Base-by-base conservation (phyloP, 208 protist genomes). In the Leishmania major region DNA sequence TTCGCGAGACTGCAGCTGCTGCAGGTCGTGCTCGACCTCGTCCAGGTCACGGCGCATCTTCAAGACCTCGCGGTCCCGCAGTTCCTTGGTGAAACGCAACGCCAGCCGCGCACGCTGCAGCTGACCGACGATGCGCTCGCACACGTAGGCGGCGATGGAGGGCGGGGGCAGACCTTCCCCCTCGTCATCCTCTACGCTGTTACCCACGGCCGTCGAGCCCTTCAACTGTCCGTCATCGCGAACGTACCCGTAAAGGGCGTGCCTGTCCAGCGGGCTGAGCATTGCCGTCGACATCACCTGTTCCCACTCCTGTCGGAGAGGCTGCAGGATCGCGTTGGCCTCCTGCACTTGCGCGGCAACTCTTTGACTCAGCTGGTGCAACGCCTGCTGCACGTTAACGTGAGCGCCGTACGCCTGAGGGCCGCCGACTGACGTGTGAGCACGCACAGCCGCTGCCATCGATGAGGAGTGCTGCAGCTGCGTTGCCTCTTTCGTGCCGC, bases 11-110 rank as follows among this genome's bases (percentile, higher is more conserved):
- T 92, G 83, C 62, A 84, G 66, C 17, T 83, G 81, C n/a, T 74
- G 70, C 69, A 94, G 81, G 60, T 75, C 57, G 6, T 80, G n/a
- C 57, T 84, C 81, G 17, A 79, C 83, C 15, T 79, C 79, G 35
- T 92, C 86, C 8, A 94, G 60, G 43, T 78, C 80, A 55, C 79
- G 75, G 62, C 83, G 87, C 74, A 94, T 94, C 66, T 86, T 87
- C 53, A 80, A 45, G 31, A 79, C 66, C 71, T 94, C 91, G 11
- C 77, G 76, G 2, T 82, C 79, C 45, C 84, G 80, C 43, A 88
- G 67, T 3, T 79, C 77, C 15, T 71, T 1, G 3, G 79, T 55
- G 47, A 88, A 88, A 13, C 74, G 85, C 19, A 60, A 72, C 28
- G 71, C 75, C 78, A 80, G 78, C 17, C 67, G 85, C 3, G 77